Conservation (phyloP, 2,329 filamentous ascomycete genomes). For the Scedosporium apiospermum region DNA sequence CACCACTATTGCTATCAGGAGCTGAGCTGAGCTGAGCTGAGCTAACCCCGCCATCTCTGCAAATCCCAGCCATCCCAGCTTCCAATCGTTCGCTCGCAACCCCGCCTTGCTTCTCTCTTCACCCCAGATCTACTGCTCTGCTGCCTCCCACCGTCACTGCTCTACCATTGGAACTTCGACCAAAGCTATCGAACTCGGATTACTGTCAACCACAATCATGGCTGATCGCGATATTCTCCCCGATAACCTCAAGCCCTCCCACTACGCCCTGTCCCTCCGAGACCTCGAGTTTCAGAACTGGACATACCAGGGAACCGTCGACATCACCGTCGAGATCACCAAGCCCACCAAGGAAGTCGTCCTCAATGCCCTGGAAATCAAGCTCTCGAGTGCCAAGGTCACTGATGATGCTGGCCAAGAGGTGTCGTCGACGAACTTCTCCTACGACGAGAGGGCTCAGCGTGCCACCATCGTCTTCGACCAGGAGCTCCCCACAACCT, state of each 20-base stretch:
- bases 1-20: background rate
- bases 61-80: background rate
- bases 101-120: background rate
- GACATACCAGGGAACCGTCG: conserved; percentile 76
- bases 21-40: background rate
- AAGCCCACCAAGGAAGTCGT: conserved; percentile 67
- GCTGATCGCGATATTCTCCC: conserved; percentile 54
- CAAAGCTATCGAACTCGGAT: conserved; percentile 14
- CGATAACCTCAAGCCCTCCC: conserved; percentile 62
- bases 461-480: conserved; percentile 71
- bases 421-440: conserved; percentile 49
- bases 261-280: conserved; percentile 76
- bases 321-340: conserved; percentile 65
- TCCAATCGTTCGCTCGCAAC: background rate
- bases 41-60: background rate
- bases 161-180: conserved; percentile 16
- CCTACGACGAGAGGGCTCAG: conserved; percentile 77
- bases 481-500: conserved; percentile 57
- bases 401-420: conserved; percentile 29
- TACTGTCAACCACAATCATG: conserved; percentile 26
- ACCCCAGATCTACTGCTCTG: conserved; percentile 5
- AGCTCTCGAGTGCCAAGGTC: conserved; percentile 58
- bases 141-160: conserved; percentile 11
- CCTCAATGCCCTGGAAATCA: conserved; percentile 78
- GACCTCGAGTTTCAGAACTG: conserved; percentile 67